Conservation (phyloP, 2,329 filamentous ascomycete genomes). For the Pseudonectria buxi region DNA sequence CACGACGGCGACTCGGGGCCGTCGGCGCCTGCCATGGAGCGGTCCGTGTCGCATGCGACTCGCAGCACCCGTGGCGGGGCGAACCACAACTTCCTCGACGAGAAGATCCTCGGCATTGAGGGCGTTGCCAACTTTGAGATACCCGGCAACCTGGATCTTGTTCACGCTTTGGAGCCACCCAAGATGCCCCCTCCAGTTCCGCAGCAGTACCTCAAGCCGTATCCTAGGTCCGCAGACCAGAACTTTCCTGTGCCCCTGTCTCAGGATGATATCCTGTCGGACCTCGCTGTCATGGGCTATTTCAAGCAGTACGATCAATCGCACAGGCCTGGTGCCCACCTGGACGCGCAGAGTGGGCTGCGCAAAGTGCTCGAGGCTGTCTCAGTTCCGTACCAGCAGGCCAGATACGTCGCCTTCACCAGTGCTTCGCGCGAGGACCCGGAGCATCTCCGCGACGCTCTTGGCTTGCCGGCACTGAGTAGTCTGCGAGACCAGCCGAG, state of each 20-base stretch:
- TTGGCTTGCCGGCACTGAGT: conserved; percentile 41
- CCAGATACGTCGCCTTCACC: conserved; percentile 42
- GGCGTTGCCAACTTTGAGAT: conserved; percentile 53
- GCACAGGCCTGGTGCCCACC: conserved; percentile 48
- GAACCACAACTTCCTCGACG: conserved; percentile 49
- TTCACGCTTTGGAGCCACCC: conserved; percentile 47
- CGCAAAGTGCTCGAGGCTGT: conserved; percentile 51
- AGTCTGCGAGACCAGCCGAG: conserved; percentile 36
- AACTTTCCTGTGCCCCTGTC: conserved; percentile 48
- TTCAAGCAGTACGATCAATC: conserved; percentile 49
- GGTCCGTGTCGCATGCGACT: conserved; percentile 57
- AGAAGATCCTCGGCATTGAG: conserved; percentile 53
- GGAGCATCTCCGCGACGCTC: conserved; percentile 42
- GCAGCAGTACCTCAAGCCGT: conserved; percentile 53
- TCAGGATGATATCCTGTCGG: conserved; percentile 46
- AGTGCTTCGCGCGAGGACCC: conserved; percentile 40
- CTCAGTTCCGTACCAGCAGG: conserved; percentile 40
- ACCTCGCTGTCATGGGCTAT: conserved; percentile 52
- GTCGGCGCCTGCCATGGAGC: conserved; percentile 53
- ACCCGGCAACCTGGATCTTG: conserved; percentile 50
- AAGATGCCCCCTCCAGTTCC: conserved; percentile 53
- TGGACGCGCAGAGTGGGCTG: conserved; percentile 47
- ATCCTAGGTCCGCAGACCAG: conserved; percentile 46
- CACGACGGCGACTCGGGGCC: conserved; percentile 40
- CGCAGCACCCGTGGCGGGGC: conserved; percentile 52